Percentiles rank a stretch among this genome's conserved stretches.
Evolutionary conservation across 78 protist genomes (phyloP).

Genomic region (Emiliania huxleyi): DNA sequence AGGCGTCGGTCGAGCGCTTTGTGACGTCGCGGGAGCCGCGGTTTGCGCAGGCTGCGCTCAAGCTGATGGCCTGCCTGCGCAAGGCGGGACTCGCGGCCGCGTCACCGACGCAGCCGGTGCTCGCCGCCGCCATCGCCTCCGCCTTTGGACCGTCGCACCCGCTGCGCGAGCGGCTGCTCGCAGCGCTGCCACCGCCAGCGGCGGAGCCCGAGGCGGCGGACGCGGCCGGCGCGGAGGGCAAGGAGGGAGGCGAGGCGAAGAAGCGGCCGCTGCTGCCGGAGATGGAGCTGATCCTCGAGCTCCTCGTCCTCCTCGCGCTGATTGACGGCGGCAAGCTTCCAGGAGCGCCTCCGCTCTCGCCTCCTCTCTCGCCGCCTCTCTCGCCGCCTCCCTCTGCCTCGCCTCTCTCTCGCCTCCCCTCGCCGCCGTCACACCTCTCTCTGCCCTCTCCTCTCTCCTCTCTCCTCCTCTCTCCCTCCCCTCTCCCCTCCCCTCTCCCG

Average conservation of each 20-base stretch:
- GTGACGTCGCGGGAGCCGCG: background rate
- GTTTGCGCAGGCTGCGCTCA: background rate
- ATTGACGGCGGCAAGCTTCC: constrained; percentile 59
- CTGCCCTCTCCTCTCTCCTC: no score
- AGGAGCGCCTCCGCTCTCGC: background rate
- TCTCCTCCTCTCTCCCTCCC: no score
- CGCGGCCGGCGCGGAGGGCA: background rate
- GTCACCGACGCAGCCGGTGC: background rate
- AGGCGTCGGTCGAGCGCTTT: background rate
- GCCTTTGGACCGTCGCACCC: background rate
- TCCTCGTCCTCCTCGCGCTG: constrained; percentile 67
- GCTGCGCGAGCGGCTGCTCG: background rate
- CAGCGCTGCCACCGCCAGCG: background rate
- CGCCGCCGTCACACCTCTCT: no score
- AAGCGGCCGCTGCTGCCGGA: constrained; percentile 51
- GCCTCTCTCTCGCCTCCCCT: no score
- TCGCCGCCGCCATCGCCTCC: background rate
- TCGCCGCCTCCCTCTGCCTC: no score
- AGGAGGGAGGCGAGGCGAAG: background rate
- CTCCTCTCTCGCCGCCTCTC: no score
- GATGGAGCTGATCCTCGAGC: constrained; percentile 66
- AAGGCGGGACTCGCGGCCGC: background rate
- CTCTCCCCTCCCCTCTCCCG: no score
- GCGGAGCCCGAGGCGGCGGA: background rate
- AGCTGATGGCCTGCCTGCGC: background rate